A percentile compares a stretch with the other conserved stretches of the same genome.
Evolutionary conservation across 257 asterid species (phyloP).

Genomic region (Echium plantagineum): DNA sequence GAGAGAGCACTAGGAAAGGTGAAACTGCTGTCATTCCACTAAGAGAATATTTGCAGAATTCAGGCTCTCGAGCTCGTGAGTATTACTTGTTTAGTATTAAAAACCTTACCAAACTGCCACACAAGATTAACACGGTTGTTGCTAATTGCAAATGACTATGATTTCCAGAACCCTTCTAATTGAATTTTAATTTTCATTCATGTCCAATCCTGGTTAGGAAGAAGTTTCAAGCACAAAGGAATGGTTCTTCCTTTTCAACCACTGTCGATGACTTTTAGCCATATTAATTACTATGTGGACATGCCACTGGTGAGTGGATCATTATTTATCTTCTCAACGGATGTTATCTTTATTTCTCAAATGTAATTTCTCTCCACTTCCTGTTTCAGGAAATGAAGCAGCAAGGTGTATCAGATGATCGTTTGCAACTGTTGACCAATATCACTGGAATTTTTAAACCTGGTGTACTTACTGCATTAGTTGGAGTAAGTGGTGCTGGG

Average conservation of each 20-base stretch:
- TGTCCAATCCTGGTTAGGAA: conserved; percentile 35
- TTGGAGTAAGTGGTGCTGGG: conserved; percentile 96
- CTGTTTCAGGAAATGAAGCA: conserved; percentile 76
- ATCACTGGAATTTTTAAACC: conserved; percentile 89
- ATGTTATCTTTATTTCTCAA: background rate
- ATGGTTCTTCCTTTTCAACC: conserved; percentile 94
- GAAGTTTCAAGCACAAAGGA: conserved; percentile 67
- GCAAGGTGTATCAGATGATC: conserved; percentile 72
- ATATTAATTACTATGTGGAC: conserved; percentile 80
- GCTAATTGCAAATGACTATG: background rate
- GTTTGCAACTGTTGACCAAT: conserved; percentile 60
- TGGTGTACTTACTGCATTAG: conserved; percentile 89
- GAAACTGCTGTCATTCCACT: conserved; percentile 62
- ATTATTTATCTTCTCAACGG: conserved; percentile 10
- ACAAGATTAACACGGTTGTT: conserved; percentile 1
- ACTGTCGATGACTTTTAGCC: conserved; percentile 78
- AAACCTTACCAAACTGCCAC: background rate
- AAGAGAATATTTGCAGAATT: conserved; percentile 70
- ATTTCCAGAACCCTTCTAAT: conserved; percentile 2
- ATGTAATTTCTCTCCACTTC: background rate
- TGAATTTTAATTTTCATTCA: conserved; percentile 6
- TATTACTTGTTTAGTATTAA: background rate
- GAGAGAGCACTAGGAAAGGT: conserved; percentile 47
- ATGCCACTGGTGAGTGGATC: conserved; percentile 60
- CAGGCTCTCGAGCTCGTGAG: conserved; percentile 86